Conservation (phyloP, 257 asterid genomes). For the Henckelia pumila region DNA sequence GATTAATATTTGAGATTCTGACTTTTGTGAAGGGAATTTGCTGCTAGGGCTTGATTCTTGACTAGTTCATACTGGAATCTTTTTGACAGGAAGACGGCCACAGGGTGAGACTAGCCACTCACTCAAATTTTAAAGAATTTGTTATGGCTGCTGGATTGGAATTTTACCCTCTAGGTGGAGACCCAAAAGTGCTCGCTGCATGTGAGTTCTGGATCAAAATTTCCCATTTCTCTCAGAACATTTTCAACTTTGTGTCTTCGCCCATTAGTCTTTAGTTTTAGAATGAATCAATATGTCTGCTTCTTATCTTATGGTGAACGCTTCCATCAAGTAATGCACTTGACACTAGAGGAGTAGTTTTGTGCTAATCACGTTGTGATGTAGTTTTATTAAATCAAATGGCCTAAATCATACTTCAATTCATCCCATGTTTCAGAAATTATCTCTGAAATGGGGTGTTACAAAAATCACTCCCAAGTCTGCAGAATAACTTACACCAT, state of each 20-base stretch:
- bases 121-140: conserved; percentile 35
- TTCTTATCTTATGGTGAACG: neutral
- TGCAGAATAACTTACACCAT: neutral
- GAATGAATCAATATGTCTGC: neutral
- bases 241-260: neutral
- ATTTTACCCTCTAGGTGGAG: conserved; percentile 37
- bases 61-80: neutral
- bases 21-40: neutral
- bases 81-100: conserved; percentile 24
- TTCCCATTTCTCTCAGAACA: neutral
- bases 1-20: neutral
- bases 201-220: conserved; percentile 4
- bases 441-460: neutral
- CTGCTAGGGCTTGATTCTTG: neutral
- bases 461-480: no score
- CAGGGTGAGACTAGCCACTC: conserved; percentile 36
- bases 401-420: neutral
- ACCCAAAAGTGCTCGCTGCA: conserved; percentile 32
- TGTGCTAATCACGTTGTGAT: neutral
- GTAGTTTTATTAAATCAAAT: neutral
- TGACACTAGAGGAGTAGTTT: neutral
- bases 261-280: neutral
- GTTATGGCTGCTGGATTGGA: conserved; percentile 38
- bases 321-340: neutral
- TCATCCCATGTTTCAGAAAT: neutral